A percentile compares a stretch with the other conserved stretches of the same genome.
Evolutionary conservation across 2,329 filamentous ascomycete genomes (phyloP).

Genomic region (Coleophoma cylindrospora): DNA sequence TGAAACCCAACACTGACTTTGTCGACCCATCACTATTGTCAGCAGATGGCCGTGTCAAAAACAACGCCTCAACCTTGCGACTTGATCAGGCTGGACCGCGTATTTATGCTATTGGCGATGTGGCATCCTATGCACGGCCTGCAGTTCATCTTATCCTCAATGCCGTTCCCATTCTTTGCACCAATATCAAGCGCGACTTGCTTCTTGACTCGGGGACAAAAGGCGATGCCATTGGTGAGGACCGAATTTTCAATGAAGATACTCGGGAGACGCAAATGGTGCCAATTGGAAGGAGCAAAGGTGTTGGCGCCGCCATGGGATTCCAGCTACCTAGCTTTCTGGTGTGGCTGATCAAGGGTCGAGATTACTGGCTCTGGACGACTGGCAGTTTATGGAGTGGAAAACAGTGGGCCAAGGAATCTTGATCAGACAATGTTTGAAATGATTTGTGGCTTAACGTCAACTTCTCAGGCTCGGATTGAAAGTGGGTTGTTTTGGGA

Average conservation of each 20-base stretch:
- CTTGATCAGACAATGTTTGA: slow-evolving; percentile 23
- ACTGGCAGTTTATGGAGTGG: slow-evolving; percentile 43
- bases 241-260: slow-evolving; percentile 36
- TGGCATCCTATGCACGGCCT: slow-evolving; percentile 31
- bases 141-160: slow-evolving; percentile 35
- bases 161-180: slow-evolving; percentile 36
- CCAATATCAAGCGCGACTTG: slow-evolving; percentile 46
- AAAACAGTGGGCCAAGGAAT: slow-evolving; percentile 45
- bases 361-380: slow-evolving; percentile 48
- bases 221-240: slow-evolving; percentile 11
- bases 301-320: slow-evolving; percentile 39
- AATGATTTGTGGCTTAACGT: no score
- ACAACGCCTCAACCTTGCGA: slow-evolving; percentile 31
- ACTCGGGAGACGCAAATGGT: slow-evolving; percentile 40
- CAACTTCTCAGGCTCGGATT: no score
- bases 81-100: slow-evolving; percentile 29
- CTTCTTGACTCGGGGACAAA: slow-evolving; percentile 27
- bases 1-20: slow-evolving; percentile 35
- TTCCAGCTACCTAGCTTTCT: slow-evolving; percentile 36
- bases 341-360: slow-evolving; percentile 44
- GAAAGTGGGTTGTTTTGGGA: no score
- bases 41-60: slow-evolving; percentile 32
- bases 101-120: slow-evolving; percentile 44
- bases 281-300: slow-evolving; percentile 38
- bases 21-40: slow-evolving; percentile 25